Conservation (phyloP, 257 asterid species). For the Leptodermis oblonga region DNA sequence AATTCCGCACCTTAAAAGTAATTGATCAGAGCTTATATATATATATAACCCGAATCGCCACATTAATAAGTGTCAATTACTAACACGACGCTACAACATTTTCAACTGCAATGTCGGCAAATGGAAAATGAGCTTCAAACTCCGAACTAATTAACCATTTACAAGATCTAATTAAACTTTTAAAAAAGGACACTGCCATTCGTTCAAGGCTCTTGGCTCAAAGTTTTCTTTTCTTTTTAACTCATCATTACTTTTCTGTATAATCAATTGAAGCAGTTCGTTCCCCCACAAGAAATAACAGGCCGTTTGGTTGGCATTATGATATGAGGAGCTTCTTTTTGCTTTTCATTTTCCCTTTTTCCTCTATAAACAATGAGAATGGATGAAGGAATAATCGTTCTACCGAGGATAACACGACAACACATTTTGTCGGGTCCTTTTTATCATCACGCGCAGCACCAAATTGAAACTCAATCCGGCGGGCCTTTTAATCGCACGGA, state of each 20-base stretch:
- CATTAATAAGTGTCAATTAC: no score
- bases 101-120: no score
- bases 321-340: background rate
- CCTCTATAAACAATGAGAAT: background rate
- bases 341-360: background rate
- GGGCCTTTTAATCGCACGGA: no score
- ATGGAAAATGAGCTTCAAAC: no score
- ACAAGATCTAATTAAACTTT: no score
- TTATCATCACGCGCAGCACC: slow-evolving; percentile 10
- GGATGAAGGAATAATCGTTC: background rate
- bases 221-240: background rate
- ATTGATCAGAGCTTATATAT: no score
- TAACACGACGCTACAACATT: no score
- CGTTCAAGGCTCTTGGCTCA: background rate
- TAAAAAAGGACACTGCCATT: no score
- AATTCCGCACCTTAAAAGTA: no score
- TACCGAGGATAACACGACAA: slow-evolving; percentile 2
- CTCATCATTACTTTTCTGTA: background rate
- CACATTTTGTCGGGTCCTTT: slow-evolving; percentile 20
- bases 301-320: no score
- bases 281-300: background rate
- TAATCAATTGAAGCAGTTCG: background rate
- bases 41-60: no score
- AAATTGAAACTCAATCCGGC: background rate
- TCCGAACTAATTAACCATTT: no score